Base-by-base conservation (phyloP, 306 rosid species). In the Vicia faba region DNA sequence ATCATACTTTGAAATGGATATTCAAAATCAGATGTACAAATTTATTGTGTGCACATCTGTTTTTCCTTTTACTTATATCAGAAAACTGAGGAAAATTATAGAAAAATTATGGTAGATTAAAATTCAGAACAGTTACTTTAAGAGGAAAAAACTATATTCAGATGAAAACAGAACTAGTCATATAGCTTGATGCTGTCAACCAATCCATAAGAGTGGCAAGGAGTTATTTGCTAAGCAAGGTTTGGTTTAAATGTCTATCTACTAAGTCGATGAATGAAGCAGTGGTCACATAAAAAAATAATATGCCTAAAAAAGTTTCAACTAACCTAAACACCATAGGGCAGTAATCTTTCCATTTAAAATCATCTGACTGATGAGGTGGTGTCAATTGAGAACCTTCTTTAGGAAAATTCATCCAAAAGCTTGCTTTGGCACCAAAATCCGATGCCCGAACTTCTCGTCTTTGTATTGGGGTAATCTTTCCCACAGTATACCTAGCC, bases 391-490 rank as follows among this genome's bases (percentile, higher is more conserved):
- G 97, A 43, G 99, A 93, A 65, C 99, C 99, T 75, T 86, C 91
- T 82, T 70, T 90, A 8, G 99, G 99, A 84, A 93, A 93, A 74
- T 78, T 90, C 99, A 90, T 93, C 99, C 99, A 93, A 83, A 93
- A 93, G 83, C 99, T 93, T 67, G 99, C 99, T 66, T 86, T 85
- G 57, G 97, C 95, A 66, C 99, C 96, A 60, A 93, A 93, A 76
- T 93, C 99, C 4, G 97, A 86, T 71, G 81, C 68, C 49, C 99
- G 83, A 74, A 93, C 97, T 85, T 88, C 95, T 72, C 99, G 89
- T 74, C 93, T 90, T 65, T 86, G 99, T 79, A 93, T 84, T 54
- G 99, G 97, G 7, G 99, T 93, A 73, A 93, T 93, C 86, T 93
- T 93, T 20, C 99, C 99, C 48, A 90, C 99, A 64, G 99, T 93